phyloP scores from a whole-genome alignment of 257 asterid species.

The Leonotis leonurus region DNA sequence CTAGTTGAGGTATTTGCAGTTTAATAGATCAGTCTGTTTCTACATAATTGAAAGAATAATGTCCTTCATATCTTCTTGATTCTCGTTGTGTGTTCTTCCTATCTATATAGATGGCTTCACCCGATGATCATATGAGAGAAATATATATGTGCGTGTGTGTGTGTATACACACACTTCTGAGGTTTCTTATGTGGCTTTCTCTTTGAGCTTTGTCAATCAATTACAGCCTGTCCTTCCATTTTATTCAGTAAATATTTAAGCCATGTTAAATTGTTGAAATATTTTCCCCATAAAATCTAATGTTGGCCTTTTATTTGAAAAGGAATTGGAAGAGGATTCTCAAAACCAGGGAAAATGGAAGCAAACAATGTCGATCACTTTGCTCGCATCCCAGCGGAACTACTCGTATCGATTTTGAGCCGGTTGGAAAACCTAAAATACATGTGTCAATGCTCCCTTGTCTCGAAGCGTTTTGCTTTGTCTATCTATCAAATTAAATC shows the following conservation, averaged over 20 bases:
- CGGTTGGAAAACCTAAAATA: constrained; percentile 17
- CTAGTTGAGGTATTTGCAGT: not conserved
- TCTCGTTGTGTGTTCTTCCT: not conserved
- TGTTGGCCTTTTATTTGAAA: too few relatives aligned
- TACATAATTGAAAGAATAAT: not conserved
- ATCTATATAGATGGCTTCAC: not conserved
- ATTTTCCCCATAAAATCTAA: too few relatives aligned
- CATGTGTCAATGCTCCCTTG: constrained; percentile 21
- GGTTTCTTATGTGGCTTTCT: too few relatives aligned
- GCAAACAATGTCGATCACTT: not conserved
- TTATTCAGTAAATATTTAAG: too few relatives aligned
- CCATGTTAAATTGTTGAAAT: too few relatives aligned
- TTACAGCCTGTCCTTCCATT: too few relatives aligned
- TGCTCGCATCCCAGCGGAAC: constrained; percentile 10
- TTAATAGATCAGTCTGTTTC: not conserved
- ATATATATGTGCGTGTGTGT: too few relatives aligned
- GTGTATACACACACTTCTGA: too few relatives aligned
- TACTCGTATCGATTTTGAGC: constrained; percentile 15
- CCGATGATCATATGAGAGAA: not conserved
- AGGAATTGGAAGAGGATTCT: too few relatives aligned
- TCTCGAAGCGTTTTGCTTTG: constrained; percentile 19
- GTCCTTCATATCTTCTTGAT: not conserved
- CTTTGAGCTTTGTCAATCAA: too few relatives aligned
- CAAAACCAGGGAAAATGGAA: not conserved
- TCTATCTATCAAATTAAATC: not conserved